Conservation (phyloP, 2,329 filamentous ascomycete species). For the Sclerotinia borealis region DNA sequence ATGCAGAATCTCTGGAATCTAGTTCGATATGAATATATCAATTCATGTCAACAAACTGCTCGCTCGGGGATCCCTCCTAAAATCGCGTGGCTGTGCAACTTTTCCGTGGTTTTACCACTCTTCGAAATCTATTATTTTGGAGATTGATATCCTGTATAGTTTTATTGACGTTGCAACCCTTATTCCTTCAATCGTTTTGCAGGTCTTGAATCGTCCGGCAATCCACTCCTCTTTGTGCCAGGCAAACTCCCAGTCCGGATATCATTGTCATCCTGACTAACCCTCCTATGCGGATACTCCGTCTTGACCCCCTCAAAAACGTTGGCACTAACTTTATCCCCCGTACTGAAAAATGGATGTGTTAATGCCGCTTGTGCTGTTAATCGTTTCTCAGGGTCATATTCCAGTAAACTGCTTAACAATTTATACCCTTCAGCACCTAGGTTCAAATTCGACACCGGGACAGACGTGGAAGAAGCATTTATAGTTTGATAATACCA, state of each 20-base stretch:
- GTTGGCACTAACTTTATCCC: conserved; percentile 65
- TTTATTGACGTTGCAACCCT: neutral
- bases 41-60: conserved; percentile 2
- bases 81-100: conserved; percentile 8
- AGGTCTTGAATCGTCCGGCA: conserved; percentile 71
- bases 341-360: conserved; percentile 78
- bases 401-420: conserved; percentile 77
- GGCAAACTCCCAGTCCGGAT: conserved; percentile 85
- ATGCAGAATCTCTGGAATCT: neutral
- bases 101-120: neutral
- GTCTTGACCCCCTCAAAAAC: conserved; percentile 84
- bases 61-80: neutral
- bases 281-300: conserved; percentile 83
- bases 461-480: conserved; percentile 45
- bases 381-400: conserved; percentile 82
- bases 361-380: conserved; percentile 85
- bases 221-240: conserved; percentile 80
- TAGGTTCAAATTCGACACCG: conserved; percentile 45
- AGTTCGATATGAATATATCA: conserved; percentile 6
- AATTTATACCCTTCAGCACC: conserved; percentile 76
- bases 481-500: conserved; percentile 72
- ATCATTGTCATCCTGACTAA: conserved; percentile 93
- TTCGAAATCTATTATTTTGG: neutral
- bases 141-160: neutral
- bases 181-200: conserved; percentile 57